These are phyloP conservation scores for Rhodotorula diobovata DNA, from an alignment of 768 basidiomycete species.

Conservation along the genomic window DNA sequence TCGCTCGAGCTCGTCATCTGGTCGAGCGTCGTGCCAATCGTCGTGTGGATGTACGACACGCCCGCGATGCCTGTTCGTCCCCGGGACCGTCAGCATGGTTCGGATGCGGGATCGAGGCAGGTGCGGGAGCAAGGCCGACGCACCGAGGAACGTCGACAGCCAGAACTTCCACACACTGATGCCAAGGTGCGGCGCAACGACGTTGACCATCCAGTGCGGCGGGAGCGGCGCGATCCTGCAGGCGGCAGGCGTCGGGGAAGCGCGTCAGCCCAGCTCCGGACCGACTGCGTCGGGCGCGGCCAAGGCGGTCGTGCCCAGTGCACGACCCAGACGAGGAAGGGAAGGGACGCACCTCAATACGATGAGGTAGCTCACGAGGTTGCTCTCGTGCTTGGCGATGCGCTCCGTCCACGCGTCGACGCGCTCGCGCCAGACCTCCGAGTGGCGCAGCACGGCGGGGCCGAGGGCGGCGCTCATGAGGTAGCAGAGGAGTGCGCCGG, in stretches of 20 bases:
- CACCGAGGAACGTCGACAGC: conserved; percentile 80
- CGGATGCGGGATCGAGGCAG: neutral
- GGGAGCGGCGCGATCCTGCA: conserved; percentile 82
- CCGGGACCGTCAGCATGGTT: neutral
- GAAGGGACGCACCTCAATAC: conserved; percentile 55
- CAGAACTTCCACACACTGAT: conserved; percentile 82
- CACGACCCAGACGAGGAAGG: too few species aligned
- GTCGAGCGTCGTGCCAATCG: conserved; percentile 72
- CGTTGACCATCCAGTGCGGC: conserved; percentile 87
- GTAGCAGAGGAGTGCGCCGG: conserved; percentile 87
- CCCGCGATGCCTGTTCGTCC: conserved; percentile 59
- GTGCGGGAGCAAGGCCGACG: neutral
- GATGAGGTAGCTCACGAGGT: conserved; percentile 86
- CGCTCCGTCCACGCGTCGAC: conserved; percentile 77
- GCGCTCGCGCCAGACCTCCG: conserved; percentile 76
- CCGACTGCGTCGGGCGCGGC: neutral
- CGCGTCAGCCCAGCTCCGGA: too few species aligned
- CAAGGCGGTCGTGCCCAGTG: too few species aligned
- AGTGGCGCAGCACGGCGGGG: conserved; percentile 79
- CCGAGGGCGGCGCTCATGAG: conserved; percentile 85
- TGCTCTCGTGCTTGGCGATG: conserved; percentile 71
- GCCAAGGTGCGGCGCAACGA: conserved; percentile 85
- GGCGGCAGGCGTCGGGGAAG: neutral
- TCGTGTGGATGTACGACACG: conserved; percentile 87
- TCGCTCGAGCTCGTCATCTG: conserved; percentile 91